Percentiles rank a stretch among this genome's conserved stretches.
phyloP scores from a whole-genome alignment of 1,139 yeast genomes.

The Magnusiomyces magnusii region DNA sequence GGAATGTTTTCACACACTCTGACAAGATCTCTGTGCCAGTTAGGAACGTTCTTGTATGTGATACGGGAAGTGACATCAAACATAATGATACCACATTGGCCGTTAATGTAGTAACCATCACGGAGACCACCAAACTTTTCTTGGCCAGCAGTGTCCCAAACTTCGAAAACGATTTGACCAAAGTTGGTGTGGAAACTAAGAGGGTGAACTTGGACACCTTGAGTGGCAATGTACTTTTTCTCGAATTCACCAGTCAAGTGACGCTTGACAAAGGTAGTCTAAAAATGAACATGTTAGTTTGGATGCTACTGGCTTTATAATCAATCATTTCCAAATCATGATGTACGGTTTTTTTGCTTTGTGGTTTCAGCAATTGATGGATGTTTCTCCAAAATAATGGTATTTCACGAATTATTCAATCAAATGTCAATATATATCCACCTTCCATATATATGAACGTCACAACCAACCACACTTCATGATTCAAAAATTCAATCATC shows the following conservation, averaged over 20 bases:
- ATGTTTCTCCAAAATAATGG: too few relatives aligned
- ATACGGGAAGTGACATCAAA: slow-evolving; percentile 99
- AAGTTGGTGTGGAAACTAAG: slow-evolving; percentile 96
- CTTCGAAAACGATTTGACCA: slow-evolving; percentile 98
- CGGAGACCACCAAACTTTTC: slow-evolving; percentile 99
- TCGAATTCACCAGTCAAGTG: slow-evolving; percentile 99
- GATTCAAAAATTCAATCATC: too few relatives aligned
- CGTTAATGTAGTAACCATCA: slow-evolving; percentile 99
- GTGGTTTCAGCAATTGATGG: too few relatives aligned
- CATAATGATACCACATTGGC: slow-evolving; percentile 99
- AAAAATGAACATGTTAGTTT: too few relatives aligned
- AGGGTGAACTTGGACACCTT: slow-evolving; percentile 99
- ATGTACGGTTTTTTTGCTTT: too few relatives aligned
- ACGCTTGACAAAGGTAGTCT: slow-evolving; percentile 99
- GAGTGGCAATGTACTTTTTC: slow-evolving; percentile 97
- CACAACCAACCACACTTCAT: too few relatives aligned
- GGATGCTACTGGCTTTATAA: too few relatives aligned
- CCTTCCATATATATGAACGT: too few relatives aligned
- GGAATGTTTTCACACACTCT: slow-evolving; percentile 99
- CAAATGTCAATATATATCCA: too few relatives aligned
- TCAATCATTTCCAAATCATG: too few relatives aligned
- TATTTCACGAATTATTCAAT: too few relatives aligned
- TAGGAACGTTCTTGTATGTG: slow-evolving; percentile 99
- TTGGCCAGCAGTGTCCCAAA: slow-evolving; percentile 99
- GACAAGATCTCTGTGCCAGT: slow-evolving; percentile 98